Evolutionary conservation across 768 basidiomycete species (phyloP).

Genomic region (Hirschioporus abietinus): DNA sequence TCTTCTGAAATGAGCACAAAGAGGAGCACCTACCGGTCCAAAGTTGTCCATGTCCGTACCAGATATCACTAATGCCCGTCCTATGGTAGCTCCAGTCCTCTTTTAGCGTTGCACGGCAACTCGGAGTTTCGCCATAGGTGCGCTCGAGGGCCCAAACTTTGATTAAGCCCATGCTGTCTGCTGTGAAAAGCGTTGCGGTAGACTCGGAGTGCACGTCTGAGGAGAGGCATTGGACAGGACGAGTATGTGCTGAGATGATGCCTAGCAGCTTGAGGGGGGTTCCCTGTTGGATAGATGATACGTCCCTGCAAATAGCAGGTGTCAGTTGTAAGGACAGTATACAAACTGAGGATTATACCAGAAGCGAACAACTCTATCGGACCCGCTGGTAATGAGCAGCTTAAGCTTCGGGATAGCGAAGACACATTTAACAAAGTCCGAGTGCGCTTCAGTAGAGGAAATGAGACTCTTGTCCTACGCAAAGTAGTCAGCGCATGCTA

Average conservation of each 20-base stretch:
- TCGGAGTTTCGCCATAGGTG: slow-evolving; percentile 35
- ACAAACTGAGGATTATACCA: slow-evolving; percentile 55
- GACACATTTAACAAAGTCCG: slow-evolving; percentile 87
- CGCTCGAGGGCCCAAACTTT: slow-evolving; percentile 67
- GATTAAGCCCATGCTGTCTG: slow-evolving; percentile 89
- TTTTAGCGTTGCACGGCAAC: slow-evolving; percentile 47
- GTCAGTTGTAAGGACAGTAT: not conserved
- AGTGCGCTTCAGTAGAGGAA: slow-evolving; percentile 71
- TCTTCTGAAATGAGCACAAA: not conserved
- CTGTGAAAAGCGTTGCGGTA: slow-evolving; percentile 63
- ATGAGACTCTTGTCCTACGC: slow-evolving; percentile 64
- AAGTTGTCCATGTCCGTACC: slow-evolving; percentile 60
- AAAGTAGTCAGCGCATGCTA: not conserved
- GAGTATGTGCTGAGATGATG: slow-evolving; percentile 77
- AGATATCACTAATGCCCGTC: slow-evolving; percentile 75
- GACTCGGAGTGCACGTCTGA: slow-evolving; percentile 43
- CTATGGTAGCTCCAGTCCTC: slow-evolving; percentile 69
- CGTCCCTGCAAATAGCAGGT: slow-evolving; percentile 47
- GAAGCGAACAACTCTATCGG: slow-evolving; percentile 82
- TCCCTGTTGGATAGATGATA: slow-evolving; percentile 39
- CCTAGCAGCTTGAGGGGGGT: slow-evolving; percentile 49
- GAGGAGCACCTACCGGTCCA: slow-evolving; percentile 70
- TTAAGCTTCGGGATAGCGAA: slow-evolving; percentile 60
- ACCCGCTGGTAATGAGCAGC: slow-evolving; percentile 79
- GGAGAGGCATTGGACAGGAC: slow-evolving; percentile 79